Evolutionary conservation across 2,329 filamentous ascomycete species (phyloP), one percentile per base, ranked within the genome.

Genomic region (Aspergillus flavus): DNA sequence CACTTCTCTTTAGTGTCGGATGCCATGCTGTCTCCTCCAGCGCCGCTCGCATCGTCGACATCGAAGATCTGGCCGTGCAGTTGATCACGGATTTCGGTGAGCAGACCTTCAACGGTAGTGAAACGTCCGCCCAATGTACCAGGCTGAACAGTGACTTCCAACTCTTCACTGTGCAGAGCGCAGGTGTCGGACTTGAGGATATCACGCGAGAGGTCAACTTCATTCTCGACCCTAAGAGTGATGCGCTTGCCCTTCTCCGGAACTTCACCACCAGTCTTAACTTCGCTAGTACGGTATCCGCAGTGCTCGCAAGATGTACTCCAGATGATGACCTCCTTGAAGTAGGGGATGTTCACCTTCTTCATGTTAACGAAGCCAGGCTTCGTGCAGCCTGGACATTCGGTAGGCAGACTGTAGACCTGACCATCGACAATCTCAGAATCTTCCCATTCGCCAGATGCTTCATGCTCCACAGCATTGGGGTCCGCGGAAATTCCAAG

Each of bases 131-230:
- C 95, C 21, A 99, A 87, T 0, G 95, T 99, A 61, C 95, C 95
- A 0, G 94, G 93, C 78, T 96, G 93, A 67, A 98, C 93, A 59
- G 89, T 87, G 12, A 99, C 88, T 69, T 90, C 87, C 21, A 98
- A 88, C 75, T 99, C 94, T 0, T 93, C 91, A 76, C 93, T 96
- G 72, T 90, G 87, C 64, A 99, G 85, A 14, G 88, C 89, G 75
- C 95, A 98, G 30, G 91, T 95, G 79, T 99, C 95, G 69, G 91
- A 93, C 83, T 99, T 99, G 72, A 99, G 89, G 64, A 99, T 96
- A 74, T 99, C 95, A 66, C 95, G 88, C 14, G 89, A 90, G 50
- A 99, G 85, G 77, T 99, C 95, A 63, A 89, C 85, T 36, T 82
- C 75, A 39, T 80, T 87, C 63, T 88, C 83, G 61, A 98, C 90